Conservation (phyloP, 192 early-diverging fungal species). For the Coemansia sp. region DNA sequence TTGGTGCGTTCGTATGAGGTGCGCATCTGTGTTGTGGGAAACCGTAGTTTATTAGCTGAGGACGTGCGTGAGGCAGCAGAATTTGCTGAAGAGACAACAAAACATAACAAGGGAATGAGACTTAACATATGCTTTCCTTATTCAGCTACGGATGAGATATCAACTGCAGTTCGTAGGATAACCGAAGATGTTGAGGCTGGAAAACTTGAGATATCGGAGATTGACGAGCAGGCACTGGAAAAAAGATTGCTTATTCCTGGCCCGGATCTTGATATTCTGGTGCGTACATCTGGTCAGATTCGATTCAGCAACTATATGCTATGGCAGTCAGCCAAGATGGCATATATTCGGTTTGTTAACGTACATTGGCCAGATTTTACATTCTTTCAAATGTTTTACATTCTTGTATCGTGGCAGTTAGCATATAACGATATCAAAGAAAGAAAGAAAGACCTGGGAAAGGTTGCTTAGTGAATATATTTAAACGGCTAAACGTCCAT, state of each 20-base stretch:
- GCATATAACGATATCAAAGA: slow-evolving; percentile 17
- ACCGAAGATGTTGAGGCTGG: slow-evolving; percentile 63
- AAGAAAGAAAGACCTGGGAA: slow-evolving; percentile 14
- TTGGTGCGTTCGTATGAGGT: slow-evolving; percentile 70
- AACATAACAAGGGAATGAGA: slow-evolving; percentile 64
- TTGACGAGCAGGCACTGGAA: slow-evolving; percentile 58
- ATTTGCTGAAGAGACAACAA: slow-evolving; percentile 65
- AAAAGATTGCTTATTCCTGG: slow-evolving; percentile 64
- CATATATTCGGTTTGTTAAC: slow-evolving; percentile 85
- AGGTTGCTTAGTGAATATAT: neutral
- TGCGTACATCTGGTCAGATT: slow-evolving; percentile 95
- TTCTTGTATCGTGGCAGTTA: slow-evolving; percentile 80
- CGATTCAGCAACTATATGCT: slow-evolving; percentile 93
- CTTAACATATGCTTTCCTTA: slow-evolving; percentile 94
- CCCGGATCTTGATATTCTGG: slow-evolving; percentile 78
- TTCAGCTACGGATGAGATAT: slow-evolving; percentile 88
- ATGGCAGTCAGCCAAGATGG: slow-evolving; percentile 75
- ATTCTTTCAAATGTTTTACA: slow-evolving; percentile 78
- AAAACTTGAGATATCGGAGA: slow-evolving; percentile 49
- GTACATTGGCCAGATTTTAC: slow-evolving; percentile 96
- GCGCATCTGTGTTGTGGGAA: slow-evolving; percentile 79
- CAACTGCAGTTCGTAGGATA: slow-evolving; percentile 60
- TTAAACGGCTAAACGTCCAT: slow-evolving; percentile 1
- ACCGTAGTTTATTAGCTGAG: slow-evolving; percentile 63
- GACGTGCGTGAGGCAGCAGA: slow-evolving; percentile 63